Evolutionary conservation across 352 stramenopile species (phyloP).

Genomic region (Thalassiosira sp.): DNA sequence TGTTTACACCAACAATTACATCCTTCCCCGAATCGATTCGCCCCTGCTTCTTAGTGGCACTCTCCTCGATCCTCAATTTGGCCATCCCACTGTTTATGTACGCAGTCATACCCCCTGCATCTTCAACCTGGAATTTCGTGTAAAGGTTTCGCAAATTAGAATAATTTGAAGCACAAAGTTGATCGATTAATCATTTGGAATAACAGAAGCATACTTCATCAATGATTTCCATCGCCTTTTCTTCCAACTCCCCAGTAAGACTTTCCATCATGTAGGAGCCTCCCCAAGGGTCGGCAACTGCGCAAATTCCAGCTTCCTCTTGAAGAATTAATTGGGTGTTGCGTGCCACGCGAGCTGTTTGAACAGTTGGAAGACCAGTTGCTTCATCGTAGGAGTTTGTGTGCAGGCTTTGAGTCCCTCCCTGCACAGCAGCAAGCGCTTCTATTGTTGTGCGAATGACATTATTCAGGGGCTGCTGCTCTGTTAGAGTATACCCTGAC

Average conservation of each 20-base stretch:
- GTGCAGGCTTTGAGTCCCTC: conserved; percentile 96
- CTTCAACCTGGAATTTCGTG: too few species aligned
- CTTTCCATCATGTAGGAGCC: conserved; percentile 97
- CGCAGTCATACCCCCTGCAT: conserved; percentile 94
- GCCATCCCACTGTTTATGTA: conserved; percentile 95
- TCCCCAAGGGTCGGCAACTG: conserved; percentile 94
- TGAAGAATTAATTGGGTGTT: conserved; percentile 98
- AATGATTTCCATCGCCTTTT: conserved; percentile 84
- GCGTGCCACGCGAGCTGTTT: conserved; percentile 92
- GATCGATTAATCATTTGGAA: too few species aligned
- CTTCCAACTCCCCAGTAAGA: conserved; percentile 87
- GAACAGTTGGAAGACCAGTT: conserved; percentile 93
- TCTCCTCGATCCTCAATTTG: conserved; percentile 96
- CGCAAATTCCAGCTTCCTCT: conserved; percentile 92
- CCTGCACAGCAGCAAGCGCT: conserved; percentile 90
- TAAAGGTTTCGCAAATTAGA: too few species aligned
- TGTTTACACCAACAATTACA: conserved; percentile 96
- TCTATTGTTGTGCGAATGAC: conserved; percentile 96
- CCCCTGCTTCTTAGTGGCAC: conserved; percentile 92
- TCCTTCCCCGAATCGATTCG: conserved; percentile 94
- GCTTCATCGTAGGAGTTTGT: conserved; percentile 98
- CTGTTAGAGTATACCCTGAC: conserved; percentile 93
- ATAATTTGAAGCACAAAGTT: too few species aligned
- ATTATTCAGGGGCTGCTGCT: conserved; percentile 98
- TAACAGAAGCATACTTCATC: too few species aligned